Evolutionary conservation across 2,329 filamentous ascomycete genomes (phyloP).

Genomic region (Alternaria alternata): DNA sequence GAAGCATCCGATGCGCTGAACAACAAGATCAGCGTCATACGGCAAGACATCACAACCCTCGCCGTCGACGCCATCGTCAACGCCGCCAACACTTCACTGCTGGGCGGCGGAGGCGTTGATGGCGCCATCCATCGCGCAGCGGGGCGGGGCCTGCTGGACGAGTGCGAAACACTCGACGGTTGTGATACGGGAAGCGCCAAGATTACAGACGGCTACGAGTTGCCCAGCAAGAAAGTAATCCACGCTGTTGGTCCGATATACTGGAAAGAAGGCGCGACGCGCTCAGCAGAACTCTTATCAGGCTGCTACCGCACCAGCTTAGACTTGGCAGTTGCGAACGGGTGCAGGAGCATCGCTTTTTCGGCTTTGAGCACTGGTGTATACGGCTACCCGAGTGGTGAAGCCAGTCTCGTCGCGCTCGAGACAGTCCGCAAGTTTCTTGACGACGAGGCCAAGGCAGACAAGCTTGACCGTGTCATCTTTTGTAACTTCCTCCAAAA

Average conservation of each 20-base stretch:
- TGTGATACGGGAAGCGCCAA: constrained; percentile 83
- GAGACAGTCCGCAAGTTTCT: constrained; percentile 66
- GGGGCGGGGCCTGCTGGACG: constrained; percentile 70
- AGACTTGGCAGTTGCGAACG: constrained; percentile 72
- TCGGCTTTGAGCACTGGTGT: constrained; percentile 85
- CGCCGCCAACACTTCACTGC: constrained; percentile 80
- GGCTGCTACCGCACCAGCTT: constrained; percentile 76
- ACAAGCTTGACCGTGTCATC: constrained; percentile 73
- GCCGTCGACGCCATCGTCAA: constrained; percentile 87
- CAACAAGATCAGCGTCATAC: constrained; percentile 72
- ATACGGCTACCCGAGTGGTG: constrained; percentile 81
- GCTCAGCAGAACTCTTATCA: constrained; percentile 57
- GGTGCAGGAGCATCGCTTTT: constrained; percentile 79
- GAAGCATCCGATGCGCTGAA: constrained; percentile 58
- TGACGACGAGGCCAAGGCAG: constrained; percentile 53
- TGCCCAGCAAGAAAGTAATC: constrained; percentile 82
- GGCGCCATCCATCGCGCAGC: constrained; percentile 83
- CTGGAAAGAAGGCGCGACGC: constrained; percentile 48
- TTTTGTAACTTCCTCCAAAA: constrained; percentile 86
- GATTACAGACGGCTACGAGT: constrained; percentile 78
- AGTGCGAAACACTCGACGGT: constrained; percentile 75
- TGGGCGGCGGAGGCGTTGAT: constrained; percentile 86
- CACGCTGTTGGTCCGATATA: constrained; percentile 92
- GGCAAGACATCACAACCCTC: constrained; percentile 83
- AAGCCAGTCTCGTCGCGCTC: constrained; percentile 77